Evolutionary conservation across 495 filamentous ascomycete genomes (phyloP).

Genomic region (Neurospora sp.): DNA sequence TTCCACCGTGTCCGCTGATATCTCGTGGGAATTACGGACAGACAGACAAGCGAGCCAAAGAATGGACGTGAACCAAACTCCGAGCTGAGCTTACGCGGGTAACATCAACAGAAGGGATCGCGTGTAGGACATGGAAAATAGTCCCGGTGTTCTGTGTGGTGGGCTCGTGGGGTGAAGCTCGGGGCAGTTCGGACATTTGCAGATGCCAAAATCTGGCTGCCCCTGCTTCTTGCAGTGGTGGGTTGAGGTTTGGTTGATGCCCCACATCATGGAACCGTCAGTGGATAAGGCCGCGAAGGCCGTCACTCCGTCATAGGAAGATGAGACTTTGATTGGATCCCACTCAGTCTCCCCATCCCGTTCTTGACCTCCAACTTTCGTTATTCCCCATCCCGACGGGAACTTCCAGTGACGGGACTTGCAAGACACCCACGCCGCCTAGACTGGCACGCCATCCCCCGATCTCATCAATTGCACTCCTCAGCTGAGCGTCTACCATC

Average conservation of each 20-base stretch:
- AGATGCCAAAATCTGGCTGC: not conserved
- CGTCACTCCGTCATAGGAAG: not conserved
- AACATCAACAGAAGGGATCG: not conserved
- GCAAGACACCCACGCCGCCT: not conserved
- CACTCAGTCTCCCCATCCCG: not conserved
- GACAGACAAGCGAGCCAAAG: not conserved
- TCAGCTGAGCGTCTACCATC: not conserved
- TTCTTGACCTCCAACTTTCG: not conserved
- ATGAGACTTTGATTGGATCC: not conserved
- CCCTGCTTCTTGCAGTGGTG: not conserved
- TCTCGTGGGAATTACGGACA: not conserved
- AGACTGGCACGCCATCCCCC: not conserved
- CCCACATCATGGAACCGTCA: not conserved
- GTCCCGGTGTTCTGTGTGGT: not conserved
- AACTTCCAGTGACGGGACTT: not conserved
- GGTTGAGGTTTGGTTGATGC: not conserved
- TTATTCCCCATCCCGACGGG: not conserved
- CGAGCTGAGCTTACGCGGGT: not conserved
- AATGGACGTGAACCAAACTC: not conserved
- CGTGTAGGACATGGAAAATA: not conserved
- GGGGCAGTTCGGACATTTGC: not conserved
- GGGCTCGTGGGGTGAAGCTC: not conserved
- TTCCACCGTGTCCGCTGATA: not conserved
- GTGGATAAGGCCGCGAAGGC: not conserved
- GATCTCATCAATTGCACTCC: not conserved